Conservation (phyloP, 2,329 filamentous ascomycete species). For the Phyllosticta citriasiana region DNA sequence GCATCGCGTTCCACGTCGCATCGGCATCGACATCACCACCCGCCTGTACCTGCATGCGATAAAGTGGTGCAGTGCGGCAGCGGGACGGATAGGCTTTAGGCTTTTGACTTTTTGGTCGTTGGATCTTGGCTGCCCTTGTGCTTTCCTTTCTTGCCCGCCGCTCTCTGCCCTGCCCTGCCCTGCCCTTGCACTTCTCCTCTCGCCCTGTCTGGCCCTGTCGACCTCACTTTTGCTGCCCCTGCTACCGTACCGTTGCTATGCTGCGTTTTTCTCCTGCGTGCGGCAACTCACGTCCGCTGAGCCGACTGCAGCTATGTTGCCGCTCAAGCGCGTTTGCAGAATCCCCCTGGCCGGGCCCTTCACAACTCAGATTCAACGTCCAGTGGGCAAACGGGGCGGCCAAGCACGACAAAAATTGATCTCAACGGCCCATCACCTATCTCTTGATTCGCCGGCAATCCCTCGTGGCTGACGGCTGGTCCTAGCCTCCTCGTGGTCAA, state of each 20-base stretch:
- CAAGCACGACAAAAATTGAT: not conserved
- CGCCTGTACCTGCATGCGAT: not conserved
- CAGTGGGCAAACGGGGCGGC: not conserved
- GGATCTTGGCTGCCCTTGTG: not conserved
- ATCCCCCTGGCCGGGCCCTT: not conserved
- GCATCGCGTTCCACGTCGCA: not conserved
- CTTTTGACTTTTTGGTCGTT: not conserved
- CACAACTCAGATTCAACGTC: not conserved
- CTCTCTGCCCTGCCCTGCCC: not conserved
- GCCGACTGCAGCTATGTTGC: not conserved
- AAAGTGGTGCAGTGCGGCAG: not conserved
- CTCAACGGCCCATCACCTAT: not conserved
- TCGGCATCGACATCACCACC: not conserved
- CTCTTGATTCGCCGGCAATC: not conserved
- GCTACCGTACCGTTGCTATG: not conserved
- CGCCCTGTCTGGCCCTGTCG: not conserved
- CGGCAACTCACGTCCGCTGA: not conserved
- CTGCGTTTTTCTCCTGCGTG: not conserved
- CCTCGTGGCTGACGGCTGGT: not conserved
- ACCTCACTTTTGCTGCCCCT: not conserved
- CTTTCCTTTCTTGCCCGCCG: not conserved
- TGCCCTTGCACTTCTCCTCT: not conserved
- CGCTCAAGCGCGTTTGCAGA: not conserved
- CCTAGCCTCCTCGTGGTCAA: not conserved
- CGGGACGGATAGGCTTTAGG: not conserved